Conservation (phyloP, 257 asterid species). For the Primulina huaijiensis region DNA sequence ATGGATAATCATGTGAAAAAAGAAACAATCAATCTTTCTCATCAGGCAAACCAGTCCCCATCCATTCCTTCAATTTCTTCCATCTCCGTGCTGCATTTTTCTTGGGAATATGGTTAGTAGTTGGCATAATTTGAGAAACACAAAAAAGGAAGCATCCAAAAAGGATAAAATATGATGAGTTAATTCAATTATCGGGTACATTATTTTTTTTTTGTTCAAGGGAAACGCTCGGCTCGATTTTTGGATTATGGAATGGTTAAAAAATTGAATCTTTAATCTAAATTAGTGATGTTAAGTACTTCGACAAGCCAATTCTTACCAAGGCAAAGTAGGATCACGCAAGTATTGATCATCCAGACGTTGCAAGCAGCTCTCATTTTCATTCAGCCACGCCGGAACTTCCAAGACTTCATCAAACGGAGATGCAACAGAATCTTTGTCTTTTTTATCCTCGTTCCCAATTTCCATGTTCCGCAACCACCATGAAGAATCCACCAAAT, state of each 20-base stretch:
- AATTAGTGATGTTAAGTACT: neutral
- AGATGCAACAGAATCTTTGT: neutral
- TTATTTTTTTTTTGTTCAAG: no score
- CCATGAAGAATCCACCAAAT: conserved; percentile 78
- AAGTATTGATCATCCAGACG: conserved; percentile 50
- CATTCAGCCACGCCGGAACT: conserved; percentile 82
- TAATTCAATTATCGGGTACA: neutral
- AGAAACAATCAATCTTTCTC: conserved; percentile 49
- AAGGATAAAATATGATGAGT: neutral
- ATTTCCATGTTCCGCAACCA: conserved; percentile 57
- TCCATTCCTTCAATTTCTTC: conserved; percentile 89
- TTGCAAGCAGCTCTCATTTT: conserved; percentile 57
- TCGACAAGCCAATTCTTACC: conserved; percentile 44
- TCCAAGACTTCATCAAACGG: conserved; percentile 55
- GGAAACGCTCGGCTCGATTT: no score
- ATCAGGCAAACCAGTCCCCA: conserved; percentile 79
- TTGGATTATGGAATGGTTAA: no score
- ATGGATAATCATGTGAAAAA: conserved; percentile 39
- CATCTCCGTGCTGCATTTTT: conserved; percentile 75
- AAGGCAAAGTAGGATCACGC: conserved; percentile 79
- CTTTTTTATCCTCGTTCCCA: conserved; percentile 30
- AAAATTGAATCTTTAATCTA: neutral
- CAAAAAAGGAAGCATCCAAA: neutral
- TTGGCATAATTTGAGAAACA: neutral
- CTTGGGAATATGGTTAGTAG: conserved; percentile 8